phyloP scores from a whole-genome alignment of 2,329 filamentous ascomycete species.

The Penicillium griseofulvum region DNA sequence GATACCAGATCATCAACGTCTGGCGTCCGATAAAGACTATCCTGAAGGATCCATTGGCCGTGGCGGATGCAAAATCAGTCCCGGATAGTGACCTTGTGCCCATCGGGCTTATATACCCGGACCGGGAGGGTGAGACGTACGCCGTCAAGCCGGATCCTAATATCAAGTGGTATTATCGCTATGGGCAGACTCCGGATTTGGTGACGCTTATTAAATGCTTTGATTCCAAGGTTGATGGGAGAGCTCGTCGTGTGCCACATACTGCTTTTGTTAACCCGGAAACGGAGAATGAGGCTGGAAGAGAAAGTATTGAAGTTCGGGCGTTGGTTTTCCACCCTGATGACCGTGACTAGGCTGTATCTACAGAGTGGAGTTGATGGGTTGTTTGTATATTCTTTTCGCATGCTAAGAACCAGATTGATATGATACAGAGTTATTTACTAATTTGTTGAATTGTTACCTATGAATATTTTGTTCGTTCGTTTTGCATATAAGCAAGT shows the following conservation, averaged over 20 bases:
- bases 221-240: slow-evolving; percentile 56
- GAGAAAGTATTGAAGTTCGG: slow-evolving; percentile 59
- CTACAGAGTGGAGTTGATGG: neutral
- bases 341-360: slow-evolving; percentile 24
- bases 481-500: neutral
- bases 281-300: slow-evolving; percentile 37
- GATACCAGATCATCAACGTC: slow-evolving; percentile 53
- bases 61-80: slow-evolving; percentile 54
- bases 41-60: slow-evolving; percentile 53
- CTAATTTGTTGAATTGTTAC: neutral
- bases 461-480: neutral
- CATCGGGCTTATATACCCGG: slow-evolving; percentile 52
- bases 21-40: slow-evolving; percentile 54
- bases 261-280: slow-evolving; percentile 54
- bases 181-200: slow-evolving; percentile 52
- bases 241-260: slow-evolving; percentile 56
- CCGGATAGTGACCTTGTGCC: slow-evolving; percentile 52
- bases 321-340: slow-evolving; percentile 54
- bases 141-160: slow-evolving; percentile 41
- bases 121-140: slow-evolving; percentile 52
- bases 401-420: neutral
- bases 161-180: slow-evolving; percentile 56
- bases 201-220: slow-evolving; percentile 62
- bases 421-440: neutral
- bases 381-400: neutral